These are phyloP conservation scores for Leishmania turanica DNA, from an alignment of 208 protist genomes.

Conservation along the genomic window DNA sequence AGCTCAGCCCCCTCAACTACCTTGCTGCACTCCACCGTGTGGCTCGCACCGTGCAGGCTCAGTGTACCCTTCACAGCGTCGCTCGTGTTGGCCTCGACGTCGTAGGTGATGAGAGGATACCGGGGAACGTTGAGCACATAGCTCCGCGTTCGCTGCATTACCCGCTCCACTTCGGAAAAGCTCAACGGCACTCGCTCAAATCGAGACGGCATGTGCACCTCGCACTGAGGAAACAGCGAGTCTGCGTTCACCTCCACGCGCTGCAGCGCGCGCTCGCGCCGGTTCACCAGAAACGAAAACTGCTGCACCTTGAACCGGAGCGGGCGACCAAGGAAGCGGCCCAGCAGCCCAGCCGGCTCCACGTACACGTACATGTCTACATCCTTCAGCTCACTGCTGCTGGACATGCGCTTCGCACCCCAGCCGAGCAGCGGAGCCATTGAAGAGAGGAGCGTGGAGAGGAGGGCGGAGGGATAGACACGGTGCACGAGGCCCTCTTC, in stretches of 20 bases:
- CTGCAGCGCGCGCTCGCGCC: constrained; percentile 33
- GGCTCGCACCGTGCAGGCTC: constrained; percentile 58
- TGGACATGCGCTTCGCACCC: constrained; percentile 35
- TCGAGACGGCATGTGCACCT: constrained; percentile 59
- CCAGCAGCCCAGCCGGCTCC: constrained; percentile 64
- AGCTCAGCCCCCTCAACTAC: constrained; percentile 71
- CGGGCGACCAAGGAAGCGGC: constrained; percentile 69
- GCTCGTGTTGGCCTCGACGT: constrained; percentile 44
- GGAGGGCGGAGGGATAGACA: background rate
- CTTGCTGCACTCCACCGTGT: constrained; percentile 65
- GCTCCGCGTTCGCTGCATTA: constrained; percentile 48
- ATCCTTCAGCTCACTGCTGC: constrained; percentile 56
- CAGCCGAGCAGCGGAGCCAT: constrained; percentile 22
- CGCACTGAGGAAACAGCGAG: constrained; percentile 76
- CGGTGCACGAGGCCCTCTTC: background rate
- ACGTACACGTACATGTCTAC: constrained; percentile 90
- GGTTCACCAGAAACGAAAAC: constrained; percentile 61
- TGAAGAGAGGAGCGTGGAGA: background rate
- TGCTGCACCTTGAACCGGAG: constrained; percentile 68
- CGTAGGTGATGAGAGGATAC: constrained; percentile 73
- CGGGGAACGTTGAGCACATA: constrained; percentile 62
- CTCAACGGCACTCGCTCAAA: constrained; percentile 63
- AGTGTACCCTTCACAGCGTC: constrained; percentile 54
- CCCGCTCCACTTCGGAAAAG: constrained; percentile 63
- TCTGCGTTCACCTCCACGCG: constrained; percentile 75